Percentiles rank a stretch among this genome's conserved stretches.
These are phyloP conservation scores for Exophiala spinifera DNA, from an alignment of 2,329 filamentous ascomycete genomes.

Conservation along the genomic window DNA sequence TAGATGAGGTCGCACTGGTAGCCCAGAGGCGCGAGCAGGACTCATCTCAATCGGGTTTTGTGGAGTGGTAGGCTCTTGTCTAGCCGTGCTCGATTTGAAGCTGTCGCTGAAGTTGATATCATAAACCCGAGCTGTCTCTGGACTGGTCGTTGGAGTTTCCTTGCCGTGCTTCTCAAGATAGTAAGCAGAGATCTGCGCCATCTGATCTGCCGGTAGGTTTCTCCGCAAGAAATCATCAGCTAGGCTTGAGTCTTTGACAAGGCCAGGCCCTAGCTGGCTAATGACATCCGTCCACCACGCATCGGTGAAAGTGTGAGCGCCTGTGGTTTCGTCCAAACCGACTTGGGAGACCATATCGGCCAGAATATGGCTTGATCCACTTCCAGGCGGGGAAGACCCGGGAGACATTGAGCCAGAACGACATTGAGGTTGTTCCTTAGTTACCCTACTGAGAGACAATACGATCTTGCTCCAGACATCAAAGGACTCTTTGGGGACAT, in stretches of 20 bases:
- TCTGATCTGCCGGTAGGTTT: slow-evolving; percentile 12
- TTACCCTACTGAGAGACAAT: slow-evolving; percentile 47
- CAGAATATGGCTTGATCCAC: slow-evolving; percentile 12
- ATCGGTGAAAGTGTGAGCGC: slow-evolving; percentile 9
- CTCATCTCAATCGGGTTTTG: slow-evolving; percentile 18
- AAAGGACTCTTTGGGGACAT: slow-evolving; percentile 85
- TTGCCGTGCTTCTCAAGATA: not conserved
- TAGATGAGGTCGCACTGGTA: slow-evolving; percentile 55
- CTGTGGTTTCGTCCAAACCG: slow-evolving; percentile 7
- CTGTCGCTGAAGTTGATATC: slow-evolving; percentile 23
- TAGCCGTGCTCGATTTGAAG: slow-evolving; percentile 12
- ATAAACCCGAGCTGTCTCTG: slow-evolving; percentile 2
- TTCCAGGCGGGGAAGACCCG: slow-evolving; percentile 8
- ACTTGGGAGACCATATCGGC: slow-evolving; percentile 21
- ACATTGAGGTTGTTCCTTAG: slow-evolving; percentile 18
- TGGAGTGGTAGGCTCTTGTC: slow-evolving; percentile 2
- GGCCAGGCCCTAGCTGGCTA: slow-evolving; percentile 15
- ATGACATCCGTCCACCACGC: slow-evolving; percentile 22
- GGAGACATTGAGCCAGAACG: not conserved
- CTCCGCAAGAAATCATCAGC: slow-evolving; percentile 18
- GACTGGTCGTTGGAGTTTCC: not conserved
- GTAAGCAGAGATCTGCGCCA: slow-evolving; percentile 2
- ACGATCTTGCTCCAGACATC: slow-evolving; percentile 93
- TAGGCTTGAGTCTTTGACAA: slow-evolving; percentile 17
- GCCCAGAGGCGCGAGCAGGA: slow-evolving; percentile 33